Percentiles rank a stretch among this genome's conserved stretches.
phyloP scores from a whole-genome alignment of 2,329 filamentous ascomycete species.

The Fusarium heterosporum region DNA sequence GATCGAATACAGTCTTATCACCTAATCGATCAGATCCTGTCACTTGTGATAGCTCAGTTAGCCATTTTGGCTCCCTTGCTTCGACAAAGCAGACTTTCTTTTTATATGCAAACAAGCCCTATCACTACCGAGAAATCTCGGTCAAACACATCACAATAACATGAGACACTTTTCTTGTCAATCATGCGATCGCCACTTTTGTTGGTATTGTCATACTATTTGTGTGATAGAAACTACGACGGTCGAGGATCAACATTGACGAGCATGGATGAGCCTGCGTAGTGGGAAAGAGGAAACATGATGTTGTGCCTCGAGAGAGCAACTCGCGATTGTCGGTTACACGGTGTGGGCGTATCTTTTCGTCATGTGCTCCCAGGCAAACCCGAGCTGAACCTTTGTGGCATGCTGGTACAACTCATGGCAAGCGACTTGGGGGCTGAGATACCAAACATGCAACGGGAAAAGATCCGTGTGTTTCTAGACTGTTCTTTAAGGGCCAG shows the following conservation, averaged over 20 bases:
- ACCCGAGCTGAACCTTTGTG: constrained; percentile 35
- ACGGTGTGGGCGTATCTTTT: not conserved
- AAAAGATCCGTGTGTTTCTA: not conserved
- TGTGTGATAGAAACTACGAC: not conserved
- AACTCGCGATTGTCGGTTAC: not conserved
- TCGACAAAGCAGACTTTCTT: constrained; percentile 15
- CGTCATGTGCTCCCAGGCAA: constrained; percentile 7
- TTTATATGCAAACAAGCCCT: not conserved
- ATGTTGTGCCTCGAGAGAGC: constrained; percentile 4
- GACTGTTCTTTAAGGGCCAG: not conserved
- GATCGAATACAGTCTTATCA: constrained; percentile 9
- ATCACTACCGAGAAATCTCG: constrained; percentile 10
- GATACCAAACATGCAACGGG: not conserved
- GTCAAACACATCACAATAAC: constrained; percentile 5
- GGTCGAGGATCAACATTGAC: not conserved
- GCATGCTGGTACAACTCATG: constrained; percentile 17
- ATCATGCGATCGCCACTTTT: constrained; percentile 1
- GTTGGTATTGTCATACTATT: not conserved
- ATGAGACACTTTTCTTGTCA: constrained; percentile 9
- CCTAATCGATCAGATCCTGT: constrained; percentile 26
- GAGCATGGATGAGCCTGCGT: not conserved
- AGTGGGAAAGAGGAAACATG: not conserved
- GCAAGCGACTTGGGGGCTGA: constrained; percentile 1
- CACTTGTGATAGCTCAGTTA: constrained; percentile 37
- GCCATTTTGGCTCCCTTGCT: constrained; percentile 9